These are phyloP conservation scores for Microbotryomycetes sp. DNA, from an alignment of 1,284 basidiomycete genomes.

Conservation along the genomic window DNA sequence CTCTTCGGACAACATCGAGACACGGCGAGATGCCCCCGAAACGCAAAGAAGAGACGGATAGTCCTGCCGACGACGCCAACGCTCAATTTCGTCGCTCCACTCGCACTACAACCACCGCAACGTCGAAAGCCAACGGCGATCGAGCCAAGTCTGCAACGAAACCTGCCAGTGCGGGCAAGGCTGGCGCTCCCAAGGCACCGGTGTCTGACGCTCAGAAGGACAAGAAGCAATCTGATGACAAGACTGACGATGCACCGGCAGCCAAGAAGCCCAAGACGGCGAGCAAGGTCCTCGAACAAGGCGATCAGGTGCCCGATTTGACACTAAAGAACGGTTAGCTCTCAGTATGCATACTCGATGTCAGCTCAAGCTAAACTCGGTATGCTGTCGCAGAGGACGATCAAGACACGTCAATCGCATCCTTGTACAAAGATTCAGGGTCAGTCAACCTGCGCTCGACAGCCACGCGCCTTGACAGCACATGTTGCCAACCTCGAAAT, in stretches of 20 bases:
- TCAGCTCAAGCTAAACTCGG: conserved; percentile 19
- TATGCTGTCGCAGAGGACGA: conserved; percentile 38
- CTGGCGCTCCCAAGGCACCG: no score
- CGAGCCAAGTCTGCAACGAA: background rate
- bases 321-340: conserved; percentile 52
- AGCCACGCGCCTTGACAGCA: background rate
- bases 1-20: no score
- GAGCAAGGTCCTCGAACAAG: conserved; percentile 46
- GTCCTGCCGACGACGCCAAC: background rate
- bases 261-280: conserved; percentile 16
- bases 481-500: background rate
- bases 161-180: background rate
- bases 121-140: background rate
- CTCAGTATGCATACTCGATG: conserved; percentile 10
- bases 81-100: background rate
- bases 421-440: conserved; percentile 63
- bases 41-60: conserved; percentile 1
- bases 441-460: conserved; percentile 49
- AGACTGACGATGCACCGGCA: conserved; percentile 25
- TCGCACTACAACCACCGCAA: background rate
- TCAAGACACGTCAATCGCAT: conserved; percentile 37
- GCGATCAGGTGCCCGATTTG: conserved; percentile 67
- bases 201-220: background rate
- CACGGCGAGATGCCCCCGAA: conserved; percentile 10
- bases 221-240: conserved; percentile 27